phyloP scores from a whole-genome alignment of 768 basidiomycete species.

The Chiua virens region DNA sequence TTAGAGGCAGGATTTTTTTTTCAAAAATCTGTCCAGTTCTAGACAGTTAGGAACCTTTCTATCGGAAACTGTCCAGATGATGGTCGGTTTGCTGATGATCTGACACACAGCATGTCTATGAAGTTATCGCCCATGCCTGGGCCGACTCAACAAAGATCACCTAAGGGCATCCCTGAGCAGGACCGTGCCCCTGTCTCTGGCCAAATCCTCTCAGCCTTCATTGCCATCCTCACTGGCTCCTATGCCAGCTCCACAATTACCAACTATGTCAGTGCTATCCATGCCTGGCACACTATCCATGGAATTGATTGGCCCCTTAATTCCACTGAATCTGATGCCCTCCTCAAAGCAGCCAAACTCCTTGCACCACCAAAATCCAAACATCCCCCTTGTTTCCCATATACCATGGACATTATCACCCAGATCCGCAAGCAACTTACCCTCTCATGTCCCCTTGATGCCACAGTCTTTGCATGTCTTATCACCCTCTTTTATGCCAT shows the following conservation, averaged over 20 bases:
- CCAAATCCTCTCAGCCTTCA: no score
- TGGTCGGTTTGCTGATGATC: no score
- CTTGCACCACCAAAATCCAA: conserved; percentile 12
- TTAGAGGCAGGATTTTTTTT: no score
- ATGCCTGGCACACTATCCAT: conserved; percentile 31
- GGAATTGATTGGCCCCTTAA: conserved; percentile 13
- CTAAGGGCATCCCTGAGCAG: no score
- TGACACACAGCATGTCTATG: no score
- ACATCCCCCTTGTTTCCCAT: conserved; percentile 1
- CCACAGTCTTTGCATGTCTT: conserved; percentile 38
- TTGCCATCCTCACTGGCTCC: no score
- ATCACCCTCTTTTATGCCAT: conserved; percentile 39
- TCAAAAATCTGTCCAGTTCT: no score
- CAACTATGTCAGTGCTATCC: conserved; percentile 17
- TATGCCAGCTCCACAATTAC: neutral
- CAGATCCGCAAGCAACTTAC: no score
- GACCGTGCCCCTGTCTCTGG: no score
- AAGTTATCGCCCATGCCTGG: no score
- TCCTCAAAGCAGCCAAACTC: conserved; percentile 14
- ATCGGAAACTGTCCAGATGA: no score
- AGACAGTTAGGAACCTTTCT: no score
- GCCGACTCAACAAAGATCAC: neutral
- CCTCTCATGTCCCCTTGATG: conserved; percentile 26
- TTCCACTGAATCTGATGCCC: conserved; percentile 6
- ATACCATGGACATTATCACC: conserved; percentile 10